Base-by-base conservation (phyloP, 352 stramenopile genomes). In the Phytophthora megakarya region DNA sequence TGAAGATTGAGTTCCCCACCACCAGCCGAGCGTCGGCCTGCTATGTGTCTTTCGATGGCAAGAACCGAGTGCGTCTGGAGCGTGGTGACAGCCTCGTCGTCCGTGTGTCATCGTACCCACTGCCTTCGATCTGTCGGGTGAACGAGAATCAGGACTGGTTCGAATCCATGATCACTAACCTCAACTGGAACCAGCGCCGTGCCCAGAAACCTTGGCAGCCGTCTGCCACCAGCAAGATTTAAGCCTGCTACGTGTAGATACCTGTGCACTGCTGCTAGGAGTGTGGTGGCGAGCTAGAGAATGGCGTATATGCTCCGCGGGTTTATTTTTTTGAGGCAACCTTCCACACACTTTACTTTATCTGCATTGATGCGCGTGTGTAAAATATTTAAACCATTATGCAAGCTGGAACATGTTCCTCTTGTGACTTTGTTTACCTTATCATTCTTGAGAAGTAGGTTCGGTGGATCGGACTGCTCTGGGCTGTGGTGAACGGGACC, bases 101-200 rank as follows among this genome's bases (percentile, higher is more conserved):
- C 21, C 83, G 84, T 46, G 86, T 96, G 26, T 96, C 89, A 39
- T 92, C 89, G 42, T 97, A 83, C 72, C 91, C 91, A 18, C 64
- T 97, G 45, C 89, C 91, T 8, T 93, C 83, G 19, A 87, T 97
- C 45, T 97, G 88, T 65, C 76, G 76, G 39, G 67, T 92, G 25
- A 96, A 95, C 65, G 89, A 96, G 65, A 96, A 95, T 57, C 83
- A 93, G 63, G 89, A 97, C 70, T 97, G 91, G 91, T 97, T 97
- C 59, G 76, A 92, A 63, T 93, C 84, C 2, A 95, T 97, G 80
- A 96, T 96, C 65, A 90, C 86, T 13, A 95, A 96, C 57, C 80
- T 97, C n/a, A 95, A 97, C 70, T 97, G 91, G 91, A 97, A 97
- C 73, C 86, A 93, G 65, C 87, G 83, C 28, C 83, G 84, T 19